Base-by-base conservation (phyloP, 257 asterid species). In the Lithospermum erythrorhizon region DNA sequence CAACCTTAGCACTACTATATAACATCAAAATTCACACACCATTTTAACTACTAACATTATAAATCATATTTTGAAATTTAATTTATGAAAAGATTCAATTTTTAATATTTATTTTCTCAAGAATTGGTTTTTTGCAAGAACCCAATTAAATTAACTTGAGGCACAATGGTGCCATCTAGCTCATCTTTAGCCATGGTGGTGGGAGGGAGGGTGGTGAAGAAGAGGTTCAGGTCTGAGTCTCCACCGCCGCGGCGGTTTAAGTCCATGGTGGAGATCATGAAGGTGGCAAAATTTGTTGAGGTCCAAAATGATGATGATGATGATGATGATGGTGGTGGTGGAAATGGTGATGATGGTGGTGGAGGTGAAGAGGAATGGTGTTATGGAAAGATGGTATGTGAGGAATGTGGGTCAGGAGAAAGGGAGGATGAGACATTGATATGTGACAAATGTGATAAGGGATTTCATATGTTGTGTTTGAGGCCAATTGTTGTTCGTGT, bases 391-490 rank as follows among this genome's bases (percentile, higher is more conserved):
- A 11, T 76, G 78, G 70, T 62, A 24, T 89, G 96, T 64, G 79
- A 80, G 71, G 81, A 82, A 83, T 89, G 96, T 73, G 89, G 87
- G 64, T 82, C 77, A 52, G 96, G 90, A 2, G 84, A 89, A 59
- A 72, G 71, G 51, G 83, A 47, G 23, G 89, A 86, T 5, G 82
- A 83, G 84, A 68, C 86, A 49, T 61, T 89, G 21, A 58, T 89
- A 29, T 89, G 97, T 65, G 97, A 89, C n/a, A 70, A 69, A 61
- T 89, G 97, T 54, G 83, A 82, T 55, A 79, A 68, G 66, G 94
- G 95, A 4, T 82, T 69, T 53, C 97, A 89, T 60, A 80, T 86
- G 94, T 67, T 76, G 20, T 89, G 97, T 61, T 68, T 78, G 53
- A 80, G 95, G 70, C 97, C 97, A 0, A 76, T 89, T 23, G 77